These are phyloP conservation scores for Clavaria fumosa DNA, from an alignment of 768 basidiomycete species.

Conservation along the genomic window DNA sequence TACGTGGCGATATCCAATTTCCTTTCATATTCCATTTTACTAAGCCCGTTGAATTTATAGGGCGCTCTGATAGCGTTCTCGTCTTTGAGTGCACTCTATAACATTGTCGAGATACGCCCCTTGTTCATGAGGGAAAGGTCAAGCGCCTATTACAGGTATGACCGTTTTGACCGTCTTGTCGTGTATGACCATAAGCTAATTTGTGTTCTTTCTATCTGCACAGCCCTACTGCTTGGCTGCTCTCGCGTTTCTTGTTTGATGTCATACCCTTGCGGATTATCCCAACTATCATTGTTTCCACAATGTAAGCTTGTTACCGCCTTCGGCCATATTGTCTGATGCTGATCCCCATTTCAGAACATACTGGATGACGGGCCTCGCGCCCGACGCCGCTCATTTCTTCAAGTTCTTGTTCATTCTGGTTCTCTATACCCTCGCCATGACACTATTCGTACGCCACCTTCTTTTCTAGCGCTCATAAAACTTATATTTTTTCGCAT, in stretches of 20 bases:
- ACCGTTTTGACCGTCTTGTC: not conserved
- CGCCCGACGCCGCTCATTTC: slow-evolving; percentile 61
- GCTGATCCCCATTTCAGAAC: slow-evolving; percentile 27
- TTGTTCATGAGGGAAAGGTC: slow-evolving; percentile 87
- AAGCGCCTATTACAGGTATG: slow-evolving; percentile 69
- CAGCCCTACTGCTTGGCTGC: slow-evolving; percentile 81
- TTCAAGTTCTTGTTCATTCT: slow-evolving; percentile 94
- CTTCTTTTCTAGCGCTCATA: not conserved
- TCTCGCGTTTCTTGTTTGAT: slow-evolving; percentile 82
- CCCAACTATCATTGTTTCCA: slow-evolving; percentile 75
- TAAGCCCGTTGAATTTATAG: slow-evolving; percentile 21
- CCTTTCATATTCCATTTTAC: not conserved
- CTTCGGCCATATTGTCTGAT: slow-evolving; percentile 4
- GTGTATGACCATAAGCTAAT: slow-evolving; percentile 3
- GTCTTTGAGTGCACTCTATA: slow-evolving; percentile 78
- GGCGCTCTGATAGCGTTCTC: slow-evolving; percentile 88
- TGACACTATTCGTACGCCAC: slow-evolving; percentile 67
- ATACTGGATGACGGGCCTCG: slow-evolving; percentile 94
- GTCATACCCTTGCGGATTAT: slow-evolving; percentile 78
- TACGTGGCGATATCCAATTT: slow-evolving; percentile 15
- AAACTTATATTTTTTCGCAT: not conserved
- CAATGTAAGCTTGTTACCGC: slow-evolving; percentile 40
- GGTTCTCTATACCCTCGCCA: slow-evolving; percentile 67
- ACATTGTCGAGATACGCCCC: slow-evolving; percentile 67
- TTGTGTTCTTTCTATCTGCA: not conserved